Evolutionary conservation across 1,139 yeast genomes (phyloP).

Genomic region (Blastobotrys serpentis): DNA sequence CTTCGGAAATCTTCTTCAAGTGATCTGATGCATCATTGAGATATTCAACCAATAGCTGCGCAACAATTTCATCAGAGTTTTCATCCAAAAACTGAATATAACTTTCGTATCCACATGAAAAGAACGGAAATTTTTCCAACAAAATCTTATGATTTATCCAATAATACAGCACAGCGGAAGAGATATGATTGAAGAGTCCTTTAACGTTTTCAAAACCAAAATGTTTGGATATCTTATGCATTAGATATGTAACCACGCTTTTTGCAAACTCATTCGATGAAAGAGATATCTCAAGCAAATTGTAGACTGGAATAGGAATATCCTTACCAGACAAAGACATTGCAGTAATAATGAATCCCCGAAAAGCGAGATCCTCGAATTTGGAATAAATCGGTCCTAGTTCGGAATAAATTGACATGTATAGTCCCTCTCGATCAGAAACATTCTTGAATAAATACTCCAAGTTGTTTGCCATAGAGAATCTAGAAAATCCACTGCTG

Average conservation of each 20-base stretch:
- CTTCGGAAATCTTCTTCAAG: constrained; percentile 13
- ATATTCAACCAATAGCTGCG: constrained; percentile 18
- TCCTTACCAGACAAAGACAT: constrained; percentile 1
- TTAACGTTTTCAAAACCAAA: not conserved
- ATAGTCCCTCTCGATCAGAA: not conserved
- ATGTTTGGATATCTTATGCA: constrained; percentile 5
- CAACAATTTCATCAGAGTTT: constrained; percentile 28
- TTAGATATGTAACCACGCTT: constrained; percentile 5
- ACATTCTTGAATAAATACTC: not conserved
- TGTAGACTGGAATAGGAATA: constrained; percentile 13
- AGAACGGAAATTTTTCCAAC: constrained; percentile 42
- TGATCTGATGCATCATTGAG: constrained; percentile 9
- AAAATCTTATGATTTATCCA: constrained; percentile 42
- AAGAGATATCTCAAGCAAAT: constrained; percentile 13
- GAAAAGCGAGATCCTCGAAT: constrained; percentile 2
- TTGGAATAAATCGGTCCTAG: constrained; percentile 1
- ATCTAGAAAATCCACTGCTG: not conserved
- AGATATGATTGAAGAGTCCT: constrained; percentile 36
- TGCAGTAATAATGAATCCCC: not conserved
- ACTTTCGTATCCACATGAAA: constrained; percentile 39
- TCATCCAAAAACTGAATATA: constrained; percentile 34
- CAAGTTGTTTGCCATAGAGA: not conserved
- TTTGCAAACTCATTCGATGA: not conserved
- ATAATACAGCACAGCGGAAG: constrained; percentile 41
- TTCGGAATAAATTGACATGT: not conserved